Conservation (phyloP, 139 green algal genomes). For the Chlorella sp. region DNA sequence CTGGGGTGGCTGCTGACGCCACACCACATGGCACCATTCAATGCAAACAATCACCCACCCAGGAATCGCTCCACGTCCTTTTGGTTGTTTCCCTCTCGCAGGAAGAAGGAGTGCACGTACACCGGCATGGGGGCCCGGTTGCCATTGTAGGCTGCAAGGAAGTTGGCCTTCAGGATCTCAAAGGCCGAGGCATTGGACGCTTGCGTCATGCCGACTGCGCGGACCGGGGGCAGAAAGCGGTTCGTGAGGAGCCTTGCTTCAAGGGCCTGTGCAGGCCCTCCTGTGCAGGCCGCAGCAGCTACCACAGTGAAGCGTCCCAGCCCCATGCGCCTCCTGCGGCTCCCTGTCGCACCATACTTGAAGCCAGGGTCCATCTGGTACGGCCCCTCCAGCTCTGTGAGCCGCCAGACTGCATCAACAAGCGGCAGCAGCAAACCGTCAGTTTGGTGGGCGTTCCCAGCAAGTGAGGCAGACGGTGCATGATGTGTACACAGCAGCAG, state of each 20-base stretch:
- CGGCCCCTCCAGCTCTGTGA: constrained; percentile 1
- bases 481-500: no score
- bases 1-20: no score
- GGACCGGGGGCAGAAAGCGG: neutral
- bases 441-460: neutral
- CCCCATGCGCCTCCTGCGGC: no score
- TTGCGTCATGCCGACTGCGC: neutral
- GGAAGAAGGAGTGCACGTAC: constrained; percentile 31
- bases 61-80: constrained; percentile 14
- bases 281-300: no score
- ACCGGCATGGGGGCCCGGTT: constrained; percentile 30
- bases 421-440: no score
- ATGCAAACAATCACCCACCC: neutral
- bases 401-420: constrained; percentile 31
- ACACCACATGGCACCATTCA: no score
- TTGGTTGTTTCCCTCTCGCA: neutral
- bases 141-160: constrained; percentile 27
- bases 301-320: no score
- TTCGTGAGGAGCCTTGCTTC: no score
- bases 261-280: no score
- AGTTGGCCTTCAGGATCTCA: neutral
- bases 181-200: neutral
- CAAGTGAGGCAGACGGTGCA: neutral
- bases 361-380: constrained; percentile 27
- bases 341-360: constrained; percentile 15